These are phyloP conservation scores for Buddleja alternifolia DNA, from an alignment of 257 asterid species.

Conservation along the genomic window DNA sequence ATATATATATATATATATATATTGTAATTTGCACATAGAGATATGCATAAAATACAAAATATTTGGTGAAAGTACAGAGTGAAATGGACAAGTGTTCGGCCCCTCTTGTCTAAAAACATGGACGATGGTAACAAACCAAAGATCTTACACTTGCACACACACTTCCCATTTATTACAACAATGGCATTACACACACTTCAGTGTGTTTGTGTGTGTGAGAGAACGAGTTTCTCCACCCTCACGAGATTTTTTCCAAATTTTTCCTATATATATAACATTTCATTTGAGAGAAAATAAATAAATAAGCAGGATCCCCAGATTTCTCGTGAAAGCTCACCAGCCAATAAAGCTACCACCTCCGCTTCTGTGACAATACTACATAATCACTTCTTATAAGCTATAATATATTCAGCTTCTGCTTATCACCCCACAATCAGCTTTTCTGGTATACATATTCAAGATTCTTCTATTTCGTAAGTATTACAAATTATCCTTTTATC, in stretches of 20 bases:
- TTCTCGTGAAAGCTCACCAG: slow-evolving; percentile 79
- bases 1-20: too few relatives aligned
- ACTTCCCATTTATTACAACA: not conserved
- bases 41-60: slow-evolving; percentile 20
- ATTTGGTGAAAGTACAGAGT: slow-evolving; percentile 11
- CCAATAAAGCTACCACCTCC: slow-evolving; percentile 50
- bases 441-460: slow-evolving; percentile 35
- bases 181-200: slow-evolving; percentile 24
- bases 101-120: slow-evolving; percentile 33
- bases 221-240: not conserved
- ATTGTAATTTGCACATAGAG: slow-evolving; percentile 18
- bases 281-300: slow-evolving; percentile 33
- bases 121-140: slow-evolving; percentile 26
- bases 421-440: slow-evolving; percentile 30
- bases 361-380: slow-evolving; percentile 6
- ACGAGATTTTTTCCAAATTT: slow-evolving; percentile 7
- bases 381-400: not conserved
- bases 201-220: slow-evolving; percentile 25
- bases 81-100: slow-evolving; percentile 42
- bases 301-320: slow-evolving; percentile 40
- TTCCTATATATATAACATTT: slow-evolving; percentile 18
- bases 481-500: not conserved
- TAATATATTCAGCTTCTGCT: slow-evolving; percentile 21
- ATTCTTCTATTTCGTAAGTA: slow-evolving; percentile 4
- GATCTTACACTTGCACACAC: not conserved